Base-by-base conservation (phyloP, 495 filamentous ascomycete genomes). In the Cryomyces minteri region DNA sequence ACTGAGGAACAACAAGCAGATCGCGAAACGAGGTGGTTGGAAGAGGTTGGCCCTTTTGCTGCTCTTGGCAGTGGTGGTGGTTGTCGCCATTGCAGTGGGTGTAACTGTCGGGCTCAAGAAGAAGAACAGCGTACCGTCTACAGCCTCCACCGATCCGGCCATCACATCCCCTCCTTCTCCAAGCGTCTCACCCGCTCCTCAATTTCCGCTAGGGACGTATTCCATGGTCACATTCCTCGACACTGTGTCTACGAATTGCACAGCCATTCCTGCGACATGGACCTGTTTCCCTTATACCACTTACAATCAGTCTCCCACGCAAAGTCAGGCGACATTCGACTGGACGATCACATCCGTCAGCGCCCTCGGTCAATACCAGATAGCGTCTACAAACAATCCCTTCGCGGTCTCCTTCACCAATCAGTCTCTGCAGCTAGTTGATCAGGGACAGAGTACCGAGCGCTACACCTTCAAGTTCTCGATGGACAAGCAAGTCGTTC, bases 131-230 rank as follows among this genome's bases (percentile, higher is more conserved):
- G 9, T 3, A 38, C 34, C 12, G 34, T 25, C 9, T 38, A 38
- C 34, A 9, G 9, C 34, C 9, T 9, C 9, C 34, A 38, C 34
- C 9, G 34, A 10, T 38, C 9, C 34, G 34, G 34, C 9, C 34
- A 2, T 14, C 9, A 38, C 2, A 9, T 14, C 34, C 12, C 12
- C 34, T 38, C 28, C 40, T 9, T 37, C 47, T 14, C n/a, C 48
- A 18, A 43, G 12, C 30, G 11, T 10, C 29, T 18, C 12, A 14
- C 31, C 5, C 10, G 11, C 49, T 29, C 49, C 54, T 31, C 38
- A 51, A 36, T 77, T 78, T 51, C 76, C 76, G 2, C 54, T 63
- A 0, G 76, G 76, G 29, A 66, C 66, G 29, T 80, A 71, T 52
- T 58, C 64, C 41, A 58, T 78, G 46, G 60, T 62, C 6, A 73